Base-by-base conservation (phyloP, 164 flowering plant species). In the Vitis cinerea region DNA sequence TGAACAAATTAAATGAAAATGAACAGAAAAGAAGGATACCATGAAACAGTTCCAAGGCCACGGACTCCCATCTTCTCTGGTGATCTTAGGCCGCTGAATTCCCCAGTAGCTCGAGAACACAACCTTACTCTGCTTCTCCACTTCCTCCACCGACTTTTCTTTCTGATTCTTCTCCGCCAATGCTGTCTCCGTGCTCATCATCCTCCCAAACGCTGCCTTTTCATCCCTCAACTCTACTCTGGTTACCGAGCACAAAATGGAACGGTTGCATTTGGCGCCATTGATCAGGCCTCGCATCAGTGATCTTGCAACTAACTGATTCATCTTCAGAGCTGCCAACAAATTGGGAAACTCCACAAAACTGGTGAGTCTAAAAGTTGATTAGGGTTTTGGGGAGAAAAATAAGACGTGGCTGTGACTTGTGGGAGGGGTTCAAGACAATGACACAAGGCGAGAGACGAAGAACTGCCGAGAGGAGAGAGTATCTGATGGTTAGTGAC, bases 41-140 rank as follows among this genome's bases (percentile, higher is more conserved):
- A 81, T 90, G 77, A 94, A 94, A 63, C 97, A 93, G 56, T 93
- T 93, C 98, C 98, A 93, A 4, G 94, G 93, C 98, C 97, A 94
- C 16, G 71, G 87, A 11, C 89, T 83, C 10, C 98, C 98, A 65
- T 94, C 98, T 63, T 88, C 91, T 60, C 84, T 81, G n/a, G 75
- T 81, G 31, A 90, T 50, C 75, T 77, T 83, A 12, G 80, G 83
- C 73, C 87, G 75, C 64, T 76, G 12, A 58, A 94, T 60, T 4
- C 97, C 97, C 98, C 98, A 94, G 56, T 91, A 94, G 70, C 93
- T 93, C 50, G 91, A 81, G 7, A 77, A 68, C 50, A 69, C 65
- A 62, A n/a, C 67, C 15, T 56, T 65, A 6, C 11, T 37, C 37
- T 74, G 59, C 51, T 71, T 68, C 30, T 70, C 79, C 47, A 30